Percentiles rank a stretch among this genome's conserved stretches.
phyloP scores from a whole-genome alignment of 2,329 filamentous ascomycete species.

The Pseudogymnoascus sp. region DNA sequence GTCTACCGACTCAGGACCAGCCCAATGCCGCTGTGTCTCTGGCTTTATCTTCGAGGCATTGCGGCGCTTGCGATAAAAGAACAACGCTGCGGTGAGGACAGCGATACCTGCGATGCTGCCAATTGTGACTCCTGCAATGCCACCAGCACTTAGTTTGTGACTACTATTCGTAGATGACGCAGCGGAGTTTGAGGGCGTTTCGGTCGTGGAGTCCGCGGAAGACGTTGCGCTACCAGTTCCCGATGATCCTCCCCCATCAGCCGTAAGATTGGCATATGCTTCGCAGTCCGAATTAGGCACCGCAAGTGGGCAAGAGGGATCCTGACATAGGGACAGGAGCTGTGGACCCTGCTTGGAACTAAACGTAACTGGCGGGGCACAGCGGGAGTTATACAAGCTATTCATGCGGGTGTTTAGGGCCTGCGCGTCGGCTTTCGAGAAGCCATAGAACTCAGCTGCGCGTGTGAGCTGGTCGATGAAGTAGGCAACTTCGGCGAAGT shows the following conservation, averaged over 20 bases:
- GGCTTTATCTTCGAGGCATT: neutral
- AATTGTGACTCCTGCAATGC: neutral
- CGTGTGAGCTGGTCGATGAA: constrained; percentile 26
- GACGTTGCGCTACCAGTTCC: neutral
- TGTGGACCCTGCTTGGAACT: constrained; percentile 1
- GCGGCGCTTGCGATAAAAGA: neutral
- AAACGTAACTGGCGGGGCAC: constrained; percentile 18
- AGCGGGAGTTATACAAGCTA: constrained; percentile 24
- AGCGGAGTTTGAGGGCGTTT: neutral
- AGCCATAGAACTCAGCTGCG: constrained; percentile 22
- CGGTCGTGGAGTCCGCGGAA: neutral
- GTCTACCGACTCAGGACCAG: neutral
- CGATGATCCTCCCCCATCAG: constrained; percentile 13
- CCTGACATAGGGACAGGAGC: constrained; percentile 25
- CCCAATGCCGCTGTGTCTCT: neutral
- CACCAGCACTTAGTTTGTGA: neutral
- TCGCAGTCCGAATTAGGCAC: constrained; percentile 22
- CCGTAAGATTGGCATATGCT: constrained; percentile 20
- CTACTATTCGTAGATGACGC: neutral
- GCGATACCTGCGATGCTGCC: neutral
- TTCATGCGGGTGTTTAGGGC: constrained; percentile 22
- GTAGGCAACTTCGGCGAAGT: constrained; percentile 24
- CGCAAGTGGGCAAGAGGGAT: constrained; percentile 23
- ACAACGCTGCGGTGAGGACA: neutral
- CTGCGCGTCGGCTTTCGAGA: constrained; percentile 22